Evolutionary conservation across 2,329 filamentous ascomycete species (phyloP).

Genomic region (Fusarium ramigenum): DNA sequence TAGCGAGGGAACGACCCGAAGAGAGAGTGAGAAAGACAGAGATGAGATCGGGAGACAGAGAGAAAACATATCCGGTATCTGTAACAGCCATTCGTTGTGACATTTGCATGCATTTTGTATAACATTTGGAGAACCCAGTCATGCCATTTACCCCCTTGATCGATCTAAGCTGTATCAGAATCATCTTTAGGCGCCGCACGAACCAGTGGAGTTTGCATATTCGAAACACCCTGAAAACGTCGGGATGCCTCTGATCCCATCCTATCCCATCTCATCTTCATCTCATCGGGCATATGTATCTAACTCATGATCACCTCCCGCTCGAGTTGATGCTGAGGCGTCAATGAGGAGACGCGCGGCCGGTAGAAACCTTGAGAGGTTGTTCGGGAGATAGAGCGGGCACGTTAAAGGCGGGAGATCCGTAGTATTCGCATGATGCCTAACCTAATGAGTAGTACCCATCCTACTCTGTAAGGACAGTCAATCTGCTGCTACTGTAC

Average conservation of each 20-base stretch:
- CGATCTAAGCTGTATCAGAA: neutral
- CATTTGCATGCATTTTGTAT: neutral
- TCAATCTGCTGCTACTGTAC: neutral
- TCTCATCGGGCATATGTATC: neutral
- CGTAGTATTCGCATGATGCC: neutral
- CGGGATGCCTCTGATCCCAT: neutral
- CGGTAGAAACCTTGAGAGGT: neutral
- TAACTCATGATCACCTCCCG: neutral
- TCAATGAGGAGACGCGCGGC: slow-evolving; percentile 17
- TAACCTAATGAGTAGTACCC: neutral
- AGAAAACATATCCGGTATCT: neutral
- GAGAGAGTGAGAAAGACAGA: neutral
- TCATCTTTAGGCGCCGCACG: slow-evolving; percentile 2
- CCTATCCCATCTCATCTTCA: neutral
- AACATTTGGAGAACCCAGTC: neutral
- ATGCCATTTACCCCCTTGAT: neutral
- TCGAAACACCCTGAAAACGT: slow-evolving; percentile 16
- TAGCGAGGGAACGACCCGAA: slow-evolving; percentile 3
- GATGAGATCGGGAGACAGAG: neutral
- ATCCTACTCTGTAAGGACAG: neutral
- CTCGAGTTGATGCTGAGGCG: neutral
- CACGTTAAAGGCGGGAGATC: neutral
- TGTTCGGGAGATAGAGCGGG: neutral
- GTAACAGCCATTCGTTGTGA: neutral
- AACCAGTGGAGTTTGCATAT: slow-evolving; percentile 4